Evolutionary conservation across 768 basidiomycete species (phyloP).

Genomic region (Tulasnella sp.): DNA sequence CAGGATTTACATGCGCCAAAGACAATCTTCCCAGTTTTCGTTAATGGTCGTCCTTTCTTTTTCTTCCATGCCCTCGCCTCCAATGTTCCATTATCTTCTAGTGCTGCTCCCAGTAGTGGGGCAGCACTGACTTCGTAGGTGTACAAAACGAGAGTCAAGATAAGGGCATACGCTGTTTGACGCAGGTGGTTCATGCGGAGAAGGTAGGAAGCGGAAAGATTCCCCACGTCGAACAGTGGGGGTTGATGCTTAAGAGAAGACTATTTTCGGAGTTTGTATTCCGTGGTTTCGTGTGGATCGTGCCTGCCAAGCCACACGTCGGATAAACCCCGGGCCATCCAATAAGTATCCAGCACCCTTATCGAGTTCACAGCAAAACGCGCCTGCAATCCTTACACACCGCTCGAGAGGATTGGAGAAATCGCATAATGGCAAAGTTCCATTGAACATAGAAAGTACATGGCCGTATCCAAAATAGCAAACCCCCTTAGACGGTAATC

Average conservation of each 20-base stretch:
- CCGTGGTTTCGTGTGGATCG: not conserved
- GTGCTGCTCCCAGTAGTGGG: not conserved
- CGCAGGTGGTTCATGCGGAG: not conserved
- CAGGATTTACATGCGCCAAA: slow-evolving; percentile 5
- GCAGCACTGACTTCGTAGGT: not conserved
- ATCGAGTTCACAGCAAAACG: not conserved
- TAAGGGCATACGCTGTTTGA: slow-evolving; percentile 1
- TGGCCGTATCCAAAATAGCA: not conserved
- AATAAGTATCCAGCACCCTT: not conserved
- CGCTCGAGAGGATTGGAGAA: not conserved
- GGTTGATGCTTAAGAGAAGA: not conserved
- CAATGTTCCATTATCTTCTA: not conserved
- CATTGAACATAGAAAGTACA: not conserved
- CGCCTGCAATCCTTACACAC: not conserved
- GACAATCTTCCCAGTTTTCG: not conserved
- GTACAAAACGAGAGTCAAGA: slow-evolving; percentile 4
- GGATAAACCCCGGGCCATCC: not conserved
- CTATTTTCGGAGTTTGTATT: slow-evolving; percentile 16
- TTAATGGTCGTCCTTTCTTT: not conserved
- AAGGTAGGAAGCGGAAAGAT: not conserved
- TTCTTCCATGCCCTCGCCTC: not conserved
- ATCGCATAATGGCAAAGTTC: not conserved
- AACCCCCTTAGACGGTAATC: not conserved
- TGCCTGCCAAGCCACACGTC: not conserved
- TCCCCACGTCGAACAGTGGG: not conserved